Percentiles rank a stretch among this genome's conserved stretches.
phyloP scores from a whole-genome alignment of 129 eudicot genomes.

The Artemisia annua region DNA sequence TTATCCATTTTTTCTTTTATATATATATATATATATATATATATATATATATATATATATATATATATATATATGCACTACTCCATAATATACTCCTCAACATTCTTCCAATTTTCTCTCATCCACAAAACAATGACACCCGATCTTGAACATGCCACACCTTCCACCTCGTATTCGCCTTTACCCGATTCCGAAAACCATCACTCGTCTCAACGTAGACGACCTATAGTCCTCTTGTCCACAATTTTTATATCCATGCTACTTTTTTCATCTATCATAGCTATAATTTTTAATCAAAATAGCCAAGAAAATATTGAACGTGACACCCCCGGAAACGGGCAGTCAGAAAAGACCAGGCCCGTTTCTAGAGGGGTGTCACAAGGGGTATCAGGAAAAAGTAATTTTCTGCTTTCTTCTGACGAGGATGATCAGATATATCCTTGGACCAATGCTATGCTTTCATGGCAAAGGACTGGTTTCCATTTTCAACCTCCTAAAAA shows the following conservation, averaged over 20 bases:
- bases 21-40: too few species aligned
- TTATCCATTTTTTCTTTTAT: slow-evolving; percentile 4
- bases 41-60: too few species aligned
- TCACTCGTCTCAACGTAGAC: slow-evolving; percentile 29
- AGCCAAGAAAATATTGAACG: slow-evolving; percentile 3
- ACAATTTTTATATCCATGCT: slow-evolving; percentile 40
- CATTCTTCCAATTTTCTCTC: slow-evolving; percentile 22
- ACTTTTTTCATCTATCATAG: slow-evolving; percentile 35
- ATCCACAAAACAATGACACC: slow-evolving; percentile 14
- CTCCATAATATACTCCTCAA: slow-evolving; percentile 8
- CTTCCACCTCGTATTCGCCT: slow-evolving; percentile 50
- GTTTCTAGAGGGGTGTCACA: slow-evolving; percentile 63
- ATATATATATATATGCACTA: not conserved
- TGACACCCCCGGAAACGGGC: slow-evolving; percentile 10
- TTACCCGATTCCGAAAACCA: slow-evolving; percentile 43
- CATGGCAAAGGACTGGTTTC: slow-evolving; percentile 85
- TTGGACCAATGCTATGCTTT: slow-evolving; percentile 79
- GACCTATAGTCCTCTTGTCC: slow-evolving; percentile 36
- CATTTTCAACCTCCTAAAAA: slow-evolving; percentile 90
- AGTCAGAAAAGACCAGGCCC: slow-evolving; percentile 20
- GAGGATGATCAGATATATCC: slow-evolving; percentile 33
- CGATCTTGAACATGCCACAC: slow-evolving; percentile 47
- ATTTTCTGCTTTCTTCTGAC: slow-evolving; percentile 36
- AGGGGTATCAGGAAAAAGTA: slow-evolving; percentile 74
- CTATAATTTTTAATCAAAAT: slow-evolving; percentile 31